Percentiles rank a stretch among this genome's conserved stretches.
These are phyloP conservation scores for Vaccinium macrocarpon DNA, from an alignment of 148 eudicot species.

Conservation along the genomic window DNA sequence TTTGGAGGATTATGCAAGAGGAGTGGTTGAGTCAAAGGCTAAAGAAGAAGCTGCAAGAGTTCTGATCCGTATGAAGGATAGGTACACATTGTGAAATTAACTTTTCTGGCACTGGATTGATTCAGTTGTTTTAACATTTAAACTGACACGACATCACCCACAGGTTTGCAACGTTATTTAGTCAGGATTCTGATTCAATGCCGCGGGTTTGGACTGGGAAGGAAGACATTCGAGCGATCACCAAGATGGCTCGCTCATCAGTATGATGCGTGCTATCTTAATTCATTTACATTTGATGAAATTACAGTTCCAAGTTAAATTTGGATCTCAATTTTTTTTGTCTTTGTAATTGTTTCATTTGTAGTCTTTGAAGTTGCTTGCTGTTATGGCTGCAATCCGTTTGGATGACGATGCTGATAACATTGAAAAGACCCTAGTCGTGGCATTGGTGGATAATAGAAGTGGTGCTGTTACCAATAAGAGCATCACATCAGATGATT, in stretches of 20 bases:
- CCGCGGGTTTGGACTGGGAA: conserved; percentile 98
- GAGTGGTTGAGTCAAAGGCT: conserved; percentile 77
- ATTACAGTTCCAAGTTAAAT: not conserved
- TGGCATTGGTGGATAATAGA: conserved; percentile 64
- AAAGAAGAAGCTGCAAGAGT: conserved; percentile 94
- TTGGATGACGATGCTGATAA: conserved; percentile 70
- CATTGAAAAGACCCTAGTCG: conserved; percentile 63
- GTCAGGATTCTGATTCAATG: conserved; percentile 94
- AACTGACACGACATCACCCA: conserved; percentile 20
- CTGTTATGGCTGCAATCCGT: conserved; percentile 90
- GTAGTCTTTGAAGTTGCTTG: conserved; percentile 84
- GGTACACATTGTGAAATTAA: conserved; percentile 30
- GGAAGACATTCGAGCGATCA: conserved; percentile 88
- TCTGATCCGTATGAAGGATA: conserved; percentile 89
- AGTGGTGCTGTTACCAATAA: conserved; percentile 38
- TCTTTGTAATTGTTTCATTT: conserved; percentile 5
- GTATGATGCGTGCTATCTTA: conserved; percentile 40
- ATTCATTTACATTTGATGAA: not conserved
- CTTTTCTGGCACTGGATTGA: not conserved
- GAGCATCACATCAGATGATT: conserved; percentile 50
- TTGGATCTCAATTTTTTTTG: conserved; percentile 6
- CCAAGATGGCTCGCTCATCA: conserved; percentile 83
- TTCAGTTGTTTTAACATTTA: not conserved
- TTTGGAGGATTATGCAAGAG: conserved; percentile 69
- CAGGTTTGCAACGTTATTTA: conserved; percentile 86